phyloP scores from a whole-genome alignment of 1,139 yeast genomes.

The Debaryomycetaceae sp. region DNA sequence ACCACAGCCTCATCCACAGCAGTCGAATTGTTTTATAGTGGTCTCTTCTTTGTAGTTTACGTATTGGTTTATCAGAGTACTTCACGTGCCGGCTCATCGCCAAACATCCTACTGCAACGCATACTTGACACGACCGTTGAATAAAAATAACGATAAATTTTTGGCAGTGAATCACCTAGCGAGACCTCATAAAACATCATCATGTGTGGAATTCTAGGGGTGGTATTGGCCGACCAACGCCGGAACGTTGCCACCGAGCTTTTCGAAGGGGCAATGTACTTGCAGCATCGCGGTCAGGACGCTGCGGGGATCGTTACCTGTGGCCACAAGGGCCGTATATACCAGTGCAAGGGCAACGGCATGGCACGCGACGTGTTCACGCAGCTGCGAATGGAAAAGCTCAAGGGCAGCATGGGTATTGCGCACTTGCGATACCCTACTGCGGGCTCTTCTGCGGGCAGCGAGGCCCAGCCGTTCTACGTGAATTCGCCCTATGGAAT shows the following conservation, averaged over 20 bases:
- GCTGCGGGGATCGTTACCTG: conserved; percentile 99
- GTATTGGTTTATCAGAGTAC: no score
- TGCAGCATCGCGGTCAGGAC: conserved; percentile 98
- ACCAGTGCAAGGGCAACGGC: conserved; percentile 98
- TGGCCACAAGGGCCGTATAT: conserved; percentile 85
- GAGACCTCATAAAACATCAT: no score
- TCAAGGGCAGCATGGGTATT: conserved; percentile 91
- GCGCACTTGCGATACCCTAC: conserved; percentile 96
- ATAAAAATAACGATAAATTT: no score
- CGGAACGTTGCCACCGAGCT: conserved; percentile 78
- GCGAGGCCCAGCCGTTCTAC: conserved; percentile 98
- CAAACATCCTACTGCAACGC: no score
- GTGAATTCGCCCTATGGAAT: conserved; percentile 96
- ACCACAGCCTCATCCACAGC: no score
- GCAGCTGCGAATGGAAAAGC: conserved; percentile 60
- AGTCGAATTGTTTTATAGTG: no score
- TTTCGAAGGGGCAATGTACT: conserved; percentile 84
- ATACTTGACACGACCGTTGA: no score
- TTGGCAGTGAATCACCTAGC: no score
- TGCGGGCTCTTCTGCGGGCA: conserved; percentile 94
- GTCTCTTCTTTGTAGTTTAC: no score
- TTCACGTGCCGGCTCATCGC: no score
- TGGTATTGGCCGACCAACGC: conserved; percentile 68
- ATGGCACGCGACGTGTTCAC: conserved; percentile 98
- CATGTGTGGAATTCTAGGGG: conserved; percentile 95